A percentile compares a stretch with the other conserved stretches of the same genome.
phyloP scores from a whole-genome alignment of 2,329 filamentous ascomycete species.

The Colletotrichum acutatum region DNA sequence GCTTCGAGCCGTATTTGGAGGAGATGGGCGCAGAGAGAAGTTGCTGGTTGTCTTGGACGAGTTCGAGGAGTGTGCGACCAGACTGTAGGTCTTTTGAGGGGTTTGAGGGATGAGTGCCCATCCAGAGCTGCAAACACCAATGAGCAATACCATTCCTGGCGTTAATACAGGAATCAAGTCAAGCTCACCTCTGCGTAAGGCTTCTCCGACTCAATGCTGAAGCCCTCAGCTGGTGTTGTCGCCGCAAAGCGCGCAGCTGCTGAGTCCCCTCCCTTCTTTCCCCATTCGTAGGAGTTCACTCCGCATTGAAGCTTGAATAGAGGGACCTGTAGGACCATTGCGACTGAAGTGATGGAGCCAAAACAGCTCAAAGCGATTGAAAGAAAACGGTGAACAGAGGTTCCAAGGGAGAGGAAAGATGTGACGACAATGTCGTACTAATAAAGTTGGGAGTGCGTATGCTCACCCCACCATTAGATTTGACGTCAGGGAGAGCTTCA shows the following conservation, averaged over 20 bases:
- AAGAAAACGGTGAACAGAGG: background rate
- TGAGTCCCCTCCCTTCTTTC: constrained; percentile 88
- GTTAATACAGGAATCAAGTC: background rate
- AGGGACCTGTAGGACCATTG: constrained; percentile 74
- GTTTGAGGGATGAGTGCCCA: constrained; percentile 97
- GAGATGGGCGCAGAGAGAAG: constrained; percentile 80
- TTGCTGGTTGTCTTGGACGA: constrained; percentile 87
- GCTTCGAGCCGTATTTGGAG: constrained; percentile 80
- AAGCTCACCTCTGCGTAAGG: constrained; percentile 88
- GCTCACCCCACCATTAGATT: constrained; percentile 32
- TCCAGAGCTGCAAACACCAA: constrained; percentile 79
- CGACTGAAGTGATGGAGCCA: background rate
- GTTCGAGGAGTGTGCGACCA: constrained; percentile 85
- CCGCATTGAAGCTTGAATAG: constrained; percentile 88
- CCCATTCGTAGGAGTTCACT: constrained; percentile 99
- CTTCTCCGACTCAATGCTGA: constrained; percentile 85
- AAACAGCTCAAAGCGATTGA: background rate
- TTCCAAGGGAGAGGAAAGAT: background rate
- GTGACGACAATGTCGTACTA: constrained; percentile 13
- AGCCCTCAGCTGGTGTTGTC: constrained; percentile 79
- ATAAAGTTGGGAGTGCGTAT: constrained; percentile 9
- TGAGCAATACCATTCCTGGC: constrained; percentile 22
- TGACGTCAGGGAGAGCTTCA: constrained; percentile 35
- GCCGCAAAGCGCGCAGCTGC: constrained; percentile 91
- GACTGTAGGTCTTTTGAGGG: constrained; percentile 91